Conservation (phyloP, 148 eudicot genomes). For the Arbutus unedo region DNA sequence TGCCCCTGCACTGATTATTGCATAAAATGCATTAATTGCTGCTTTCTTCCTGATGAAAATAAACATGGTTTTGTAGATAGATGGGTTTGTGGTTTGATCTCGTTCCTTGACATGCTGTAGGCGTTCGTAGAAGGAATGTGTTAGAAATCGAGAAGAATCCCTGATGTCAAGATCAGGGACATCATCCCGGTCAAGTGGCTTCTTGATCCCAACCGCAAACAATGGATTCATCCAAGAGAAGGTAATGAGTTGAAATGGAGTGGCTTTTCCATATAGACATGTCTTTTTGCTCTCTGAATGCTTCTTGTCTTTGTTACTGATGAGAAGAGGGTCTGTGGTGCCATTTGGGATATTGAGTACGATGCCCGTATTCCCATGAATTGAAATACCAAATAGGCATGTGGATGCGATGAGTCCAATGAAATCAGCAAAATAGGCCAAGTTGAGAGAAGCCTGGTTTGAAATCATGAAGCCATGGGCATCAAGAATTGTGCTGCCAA, state of each 20-base stretch:
- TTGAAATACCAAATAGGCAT: constrained; percentile 46
- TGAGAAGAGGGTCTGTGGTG: constrained; percentile 59
- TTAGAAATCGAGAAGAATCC: constrained; percentile 65
- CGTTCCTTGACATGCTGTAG: constrained; percentile 52
- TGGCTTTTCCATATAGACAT: constrained; percentile 65
- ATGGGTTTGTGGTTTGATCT: constrained; percentile 41
- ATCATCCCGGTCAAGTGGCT: constrained; percentile 80
- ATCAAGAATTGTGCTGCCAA: constrained; percentile 37
- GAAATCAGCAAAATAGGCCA: constrained; percentile 41
- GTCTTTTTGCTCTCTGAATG: constrained; percentile 39
- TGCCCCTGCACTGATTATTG: constrained; percentile 61
- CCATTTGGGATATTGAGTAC: constrained; percentile 24
- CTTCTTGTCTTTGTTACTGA: constrained; percentile 40
- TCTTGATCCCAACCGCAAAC: constrained; percentile 67
- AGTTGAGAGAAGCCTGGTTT: constrained; percentile 30
- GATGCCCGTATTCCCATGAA: constrained; percentile 48
- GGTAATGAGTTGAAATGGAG: constrained; percentile 64
- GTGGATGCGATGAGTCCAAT: constrained; percentile 48
- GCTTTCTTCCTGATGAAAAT: constrained; percentile 68
- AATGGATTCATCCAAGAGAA: constrained; percentile 93
- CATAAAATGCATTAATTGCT: constrained; percentile 79
- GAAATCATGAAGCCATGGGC: constrained; percentile 27
- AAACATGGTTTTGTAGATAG: constrained; percentile 66
- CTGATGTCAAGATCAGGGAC: constrained; percentile 70
- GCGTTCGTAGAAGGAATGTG: constrained; percentile 56